A percentile compares a stretch with the other conserved stretches of the same genome.
Conservation (phyloP, 345 rosid species). For the Camelina hispida region DNA sequence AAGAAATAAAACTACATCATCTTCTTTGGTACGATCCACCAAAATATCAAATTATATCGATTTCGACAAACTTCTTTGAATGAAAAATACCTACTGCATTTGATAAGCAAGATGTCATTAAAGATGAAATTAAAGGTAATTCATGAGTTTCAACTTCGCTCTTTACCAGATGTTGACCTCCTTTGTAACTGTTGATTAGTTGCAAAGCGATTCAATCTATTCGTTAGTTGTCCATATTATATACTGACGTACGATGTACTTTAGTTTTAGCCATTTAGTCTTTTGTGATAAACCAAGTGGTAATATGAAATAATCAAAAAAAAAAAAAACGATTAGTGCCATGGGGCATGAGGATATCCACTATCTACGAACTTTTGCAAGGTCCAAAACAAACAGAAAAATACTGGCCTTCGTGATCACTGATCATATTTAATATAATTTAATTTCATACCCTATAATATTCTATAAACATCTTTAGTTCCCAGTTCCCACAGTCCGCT, state of each 20-base stretch:
- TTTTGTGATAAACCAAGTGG: conserved; percentile 4
- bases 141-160: not conserved
- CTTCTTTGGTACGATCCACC: no score
- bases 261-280: conserved; percentile 4
- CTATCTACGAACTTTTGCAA: conserved; percentile 6
- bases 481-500: not conserved
- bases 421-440: conserved; percentile 5
- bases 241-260: not conserved
- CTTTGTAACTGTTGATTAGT: not conserved
- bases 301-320: not conserved
- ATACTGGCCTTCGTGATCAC: conserved; percentile 11
- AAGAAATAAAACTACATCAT: no score
- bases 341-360: not conserved
- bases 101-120: no score
- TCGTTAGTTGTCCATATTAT: not conserved
- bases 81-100: no score
- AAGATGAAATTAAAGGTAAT: no score
- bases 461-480: not conserved
- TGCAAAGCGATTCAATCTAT: not conserved
- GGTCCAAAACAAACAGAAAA: not conserved
- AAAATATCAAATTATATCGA: no score
- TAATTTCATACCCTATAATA: not conserved
- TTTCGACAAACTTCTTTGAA: no score
- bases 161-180: not conserved
- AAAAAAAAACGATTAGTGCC: not conserved